Base-by-base conservation (phyloP, 2,329 filamentous ascomycete species). In the Sporothrix phasma region DNA sequence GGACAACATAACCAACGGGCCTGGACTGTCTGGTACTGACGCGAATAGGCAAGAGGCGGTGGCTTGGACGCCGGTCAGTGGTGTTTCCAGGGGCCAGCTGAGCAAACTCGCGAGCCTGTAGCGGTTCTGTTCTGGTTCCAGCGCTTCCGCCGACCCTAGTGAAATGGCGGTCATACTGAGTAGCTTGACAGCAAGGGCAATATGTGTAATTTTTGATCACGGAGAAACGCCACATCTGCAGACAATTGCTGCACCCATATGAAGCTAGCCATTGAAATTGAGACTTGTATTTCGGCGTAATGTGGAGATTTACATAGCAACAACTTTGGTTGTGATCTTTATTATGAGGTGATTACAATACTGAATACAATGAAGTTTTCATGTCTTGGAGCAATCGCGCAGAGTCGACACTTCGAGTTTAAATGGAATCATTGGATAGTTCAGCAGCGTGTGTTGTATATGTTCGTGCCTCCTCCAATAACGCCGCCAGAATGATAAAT, bases 181-280 rank as follows among this genome's bases (percentile, higher is more conserved):
- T n/a, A n/a, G n/a, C n/a, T n/a, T n/a, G n/a, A n/a, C n/a, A n/a
- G n/a, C n/a, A n/a, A n/a, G n/a, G 29, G 29, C n/a, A 37, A 10
- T 31, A 54, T 54, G 49, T 56, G 51, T 31, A 56, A 56, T 37
- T n/a, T n/a, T n/a, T n/a, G n/a, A n/a, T n/a, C n/a, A n/a, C n/a
- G n/a, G n/a, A n/a, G n/a, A n/a, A n/a, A n/a, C n/a, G n/a, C n/a
- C n/a, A n/a, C n/a, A n/a, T n/a, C n/a, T n/a, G n/a, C n/a, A n/a
- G n/a, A n/a, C n/a, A n/a, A n/a, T n/a, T n/a, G n/a, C n/a, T n/a
- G n/a, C n/a, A n/a, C n/a, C n/a, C n/a, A n/a, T n/a, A n/a, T n/a
- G n/a, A n/a, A n/a, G n/a, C n/a, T n/a, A n/a, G n/a, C n/a, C n/a
- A n/a, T n/a, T n/a, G n/a, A n/a, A n/a, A n/a, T n/a, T n/a, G n/a